Evolutionary conservation across 2,329 filamentous ascomycete species (phyloP).

Genomic region (Aaosphaeria pasadenensis): DNA sequence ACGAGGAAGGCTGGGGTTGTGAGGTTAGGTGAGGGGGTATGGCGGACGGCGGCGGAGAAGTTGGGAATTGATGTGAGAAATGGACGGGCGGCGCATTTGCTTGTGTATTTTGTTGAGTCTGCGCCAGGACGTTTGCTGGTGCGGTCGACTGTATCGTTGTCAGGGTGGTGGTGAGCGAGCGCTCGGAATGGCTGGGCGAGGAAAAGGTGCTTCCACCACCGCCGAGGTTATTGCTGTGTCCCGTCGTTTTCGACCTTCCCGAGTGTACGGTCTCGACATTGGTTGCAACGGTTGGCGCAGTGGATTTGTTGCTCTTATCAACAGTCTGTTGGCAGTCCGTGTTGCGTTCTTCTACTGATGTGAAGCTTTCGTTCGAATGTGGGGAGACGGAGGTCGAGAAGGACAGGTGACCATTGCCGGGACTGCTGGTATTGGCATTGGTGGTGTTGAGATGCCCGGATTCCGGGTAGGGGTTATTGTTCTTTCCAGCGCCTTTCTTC

Average conservation of each 20-base stretch:
- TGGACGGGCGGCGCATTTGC: conserved; percentile 44
- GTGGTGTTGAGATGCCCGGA: conserved; percentile 61
- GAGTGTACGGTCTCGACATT: conserved; percentile 75
- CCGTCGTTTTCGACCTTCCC: conserved; percentile 78
- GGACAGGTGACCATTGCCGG: conserved; percentile 43
- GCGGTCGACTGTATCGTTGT: conserved; percentile 80
- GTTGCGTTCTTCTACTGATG: conserved; percentile 56
- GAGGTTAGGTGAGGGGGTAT: conserved; percentile 69
- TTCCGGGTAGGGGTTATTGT: conserved; percentile 82
- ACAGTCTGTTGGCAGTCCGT: conserved; percentile 51
- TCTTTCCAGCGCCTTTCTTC: conserved; percentile 67
- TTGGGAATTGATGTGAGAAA: conserved; percentile 58
- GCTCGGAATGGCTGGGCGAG: conserved; percentile 76
- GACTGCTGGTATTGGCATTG: conserved; percentile 38
- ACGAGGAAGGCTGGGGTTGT: conserved; percentile 63
- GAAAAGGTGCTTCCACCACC: conserved; percentile 77
- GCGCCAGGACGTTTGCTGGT: conserved; percentile 50
- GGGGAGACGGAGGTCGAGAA: conserved; percentile 48
- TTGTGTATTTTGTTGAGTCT: conserved; percentile 34
- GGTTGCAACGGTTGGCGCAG: conserved; percentile 78
- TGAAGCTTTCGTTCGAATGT: conserved; percentile 47
- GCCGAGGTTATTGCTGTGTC: conserved; percentile 56
- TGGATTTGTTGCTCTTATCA: conserved; percentile 66
- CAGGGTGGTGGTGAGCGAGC: conserved; percentile 77
- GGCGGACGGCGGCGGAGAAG: conserved; percentile 64